These are phyloP conservation scores for Monilinia vaccinii-corymbosi DNA, from an alignment of 2,329 filamentous ascomycete genomes.

Conservation along the genomic window DNA sequence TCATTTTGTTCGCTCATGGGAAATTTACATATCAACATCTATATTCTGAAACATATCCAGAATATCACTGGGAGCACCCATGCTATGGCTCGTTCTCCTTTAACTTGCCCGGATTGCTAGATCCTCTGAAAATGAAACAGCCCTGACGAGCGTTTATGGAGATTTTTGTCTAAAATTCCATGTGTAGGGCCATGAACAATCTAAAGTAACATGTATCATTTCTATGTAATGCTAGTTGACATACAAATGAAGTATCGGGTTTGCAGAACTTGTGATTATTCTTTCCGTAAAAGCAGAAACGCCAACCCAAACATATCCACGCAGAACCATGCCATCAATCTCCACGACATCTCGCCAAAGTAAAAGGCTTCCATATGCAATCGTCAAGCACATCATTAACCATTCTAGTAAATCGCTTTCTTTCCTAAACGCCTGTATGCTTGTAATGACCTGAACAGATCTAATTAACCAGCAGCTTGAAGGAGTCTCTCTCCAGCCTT, in stretches of 20 bases:
- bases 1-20: background rate
- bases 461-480: constrained; percentile 16
- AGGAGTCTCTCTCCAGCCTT: constrained; percentile 50
- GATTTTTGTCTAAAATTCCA: background rate
- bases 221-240: background rate
- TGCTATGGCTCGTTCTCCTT: background rate
- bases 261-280: background rate
- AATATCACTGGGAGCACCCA: background rate
- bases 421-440: constrained; percentile 9
- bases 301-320: constrained; percentile 4
- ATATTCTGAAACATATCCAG: background rate
- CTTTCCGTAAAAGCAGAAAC: constrained; percentile 4
- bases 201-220: background rate
- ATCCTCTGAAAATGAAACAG: background rate
- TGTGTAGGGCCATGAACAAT: background rate
- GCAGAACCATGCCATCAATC: constrained; percentile 5
- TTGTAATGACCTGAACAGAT: constrained; percentile 5
- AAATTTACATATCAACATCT: background rate
- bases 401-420: constrained; percentile 9
- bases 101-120: background rate
- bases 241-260: background rate
- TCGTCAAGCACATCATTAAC: constrained; percentile 5
- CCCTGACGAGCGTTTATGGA: background rate
- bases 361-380: constrained; percentile 9
- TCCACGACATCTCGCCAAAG: background rate